A percentile compares a stretch with the other conserved stretches of the same genome.
phyloP scores from a whole-genome alignment of 2,329 filamentous ascomycete species.

The Trichoderma harzianum region DNA sequence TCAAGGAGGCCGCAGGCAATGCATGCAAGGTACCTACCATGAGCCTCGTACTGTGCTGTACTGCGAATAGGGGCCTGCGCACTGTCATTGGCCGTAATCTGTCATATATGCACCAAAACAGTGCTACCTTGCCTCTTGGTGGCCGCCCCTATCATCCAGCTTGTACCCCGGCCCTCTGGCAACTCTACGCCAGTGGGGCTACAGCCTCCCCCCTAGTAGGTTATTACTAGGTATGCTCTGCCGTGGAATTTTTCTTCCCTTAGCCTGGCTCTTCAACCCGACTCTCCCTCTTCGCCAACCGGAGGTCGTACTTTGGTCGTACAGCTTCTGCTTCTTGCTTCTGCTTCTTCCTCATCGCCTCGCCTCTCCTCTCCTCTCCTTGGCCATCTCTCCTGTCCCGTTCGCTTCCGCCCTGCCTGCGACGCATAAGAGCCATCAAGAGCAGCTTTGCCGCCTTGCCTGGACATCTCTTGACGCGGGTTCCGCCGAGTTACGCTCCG shows the following conservation, averaged over 20 bases:
- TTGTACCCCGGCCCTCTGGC: conserved; percentile 4
- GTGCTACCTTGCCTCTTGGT: not conserved
- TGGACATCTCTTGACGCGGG: conserved; percentile 19
- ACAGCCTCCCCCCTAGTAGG: conserved; percentile 15
- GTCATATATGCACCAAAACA: conserved; percentile 16
- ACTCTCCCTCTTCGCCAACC: conserved; percentile 17
- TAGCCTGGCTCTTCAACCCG: conserved; percentile 16
- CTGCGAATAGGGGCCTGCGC: conserved; percentile 13
- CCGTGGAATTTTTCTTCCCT: conserved; percentile 19
- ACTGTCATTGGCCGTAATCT: not conserved
- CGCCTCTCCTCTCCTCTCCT: conserved; percentile 19
- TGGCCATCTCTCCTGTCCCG: conserved; percentile 16
- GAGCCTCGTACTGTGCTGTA: not conserved
- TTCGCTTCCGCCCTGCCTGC: not conserved
- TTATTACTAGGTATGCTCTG: conserved; percentile 15
- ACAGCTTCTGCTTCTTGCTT: conserved; percentile 12
- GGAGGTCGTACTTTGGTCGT: conserved; percentile 1
- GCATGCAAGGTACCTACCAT: not conserved
- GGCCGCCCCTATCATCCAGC: conserved; percentile 11
- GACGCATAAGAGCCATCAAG: conserved; percentile 18
- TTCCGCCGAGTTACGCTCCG: conserved; percentile 16
- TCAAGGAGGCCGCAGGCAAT: not conserved
- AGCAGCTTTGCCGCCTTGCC: conserved; percentile 9
- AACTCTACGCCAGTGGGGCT: not conserved
- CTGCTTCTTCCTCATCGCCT: not conserved